Conservation (phyloP, 2,329 filamentous ascomycete genomes). For the Fonsecaea pugnacius region DNA sequence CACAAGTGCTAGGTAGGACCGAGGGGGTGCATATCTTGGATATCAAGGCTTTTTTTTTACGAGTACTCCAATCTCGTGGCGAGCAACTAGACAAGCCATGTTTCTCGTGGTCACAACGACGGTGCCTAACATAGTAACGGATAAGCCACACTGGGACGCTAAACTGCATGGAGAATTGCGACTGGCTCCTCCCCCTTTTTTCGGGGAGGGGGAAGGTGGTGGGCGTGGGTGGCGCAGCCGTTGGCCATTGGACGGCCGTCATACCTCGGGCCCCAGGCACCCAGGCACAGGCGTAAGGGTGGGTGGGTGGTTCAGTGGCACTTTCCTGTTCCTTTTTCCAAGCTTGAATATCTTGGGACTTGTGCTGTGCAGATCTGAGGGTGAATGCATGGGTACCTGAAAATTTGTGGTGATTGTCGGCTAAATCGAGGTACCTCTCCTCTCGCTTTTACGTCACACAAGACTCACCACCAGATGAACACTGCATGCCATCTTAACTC, state of each 20-base stretch:
- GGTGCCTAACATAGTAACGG: slow-evolving; percentile 17
- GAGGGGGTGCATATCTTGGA: too few relatives aligned
- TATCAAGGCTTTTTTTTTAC: background rate
- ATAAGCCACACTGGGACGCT: slow-evolving; percentile 10
- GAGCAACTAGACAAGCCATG: slow-evolving; percentile 1
- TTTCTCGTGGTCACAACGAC: background rate
- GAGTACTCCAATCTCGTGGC: slow-evolving; percentile 1
- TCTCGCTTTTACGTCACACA: background rate
- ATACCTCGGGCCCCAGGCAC: background rate
- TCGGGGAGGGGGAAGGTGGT: background rate
- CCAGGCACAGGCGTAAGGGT: background rate
- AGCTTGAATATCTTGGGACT: background rate
- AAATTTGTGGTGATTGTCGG: background rate
- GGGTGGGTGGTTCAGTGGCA: too few relatives aligned
- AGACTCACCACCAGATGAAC: background rate
- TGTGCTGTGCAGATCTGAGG: background rate
- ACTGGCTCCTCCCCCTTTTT: slow-evolving; percentile 11
- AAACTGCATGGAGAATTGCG: slow-evolving; percentile 8
- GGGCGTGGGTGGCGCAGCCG: slow-evolving; percentile 10
- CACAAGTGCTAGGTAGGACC: too few relatives aligned
- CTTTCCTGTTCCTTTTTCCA: background rate
- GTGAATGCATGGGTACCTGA: slow-evolving; percentile 3
- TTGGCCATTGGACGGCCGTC: background rate
- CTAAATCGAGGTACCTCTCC: background rate
- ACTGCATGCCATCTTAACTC: background rate